Conservation (phyloP, 139 green algal genomes). For the Coccomyxa sp. region DNA sequence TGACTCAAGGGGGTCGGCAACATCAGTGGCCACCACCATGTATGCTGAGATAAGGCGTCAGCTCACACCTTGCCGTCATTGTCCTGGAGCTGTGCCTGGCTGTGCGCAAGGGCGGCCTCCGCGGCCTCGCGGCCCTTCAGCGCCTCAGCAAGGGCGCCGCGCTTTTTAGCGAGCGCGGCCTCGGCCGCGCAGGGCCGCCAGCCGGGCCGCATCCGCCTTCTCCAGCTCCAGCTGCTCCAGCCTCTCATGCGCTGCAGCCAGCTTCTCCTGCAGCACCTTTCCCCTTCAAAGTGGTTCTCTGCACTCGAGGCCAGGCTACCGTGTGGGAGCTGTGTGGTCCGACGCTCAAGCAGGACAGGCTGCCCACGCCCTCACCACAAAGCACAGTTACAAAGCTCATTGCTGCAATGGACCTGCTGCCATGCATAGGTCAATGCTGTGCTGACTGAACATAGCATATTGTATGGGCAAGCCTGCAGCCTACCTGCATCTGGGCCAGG, state of each 20-base stretch:
- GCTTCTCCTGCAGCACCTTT: slow-evolving; percentile 1
- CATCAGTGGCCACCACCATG: too few species aligned
- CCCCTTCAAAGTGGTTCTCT: too few species aligned
- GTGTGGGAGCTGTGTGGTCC: too few species aligned
- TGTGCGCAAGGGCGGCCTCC: background rate
- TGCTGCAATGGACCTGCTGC: too few species aligned
- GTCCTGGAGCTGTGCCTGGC: background rate
- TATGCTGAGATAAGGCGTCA: background rate
- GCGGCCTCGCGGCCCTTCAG: too few species aligned
- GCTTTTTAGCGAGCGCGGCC: background rate
- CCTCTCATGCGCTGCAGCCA: background rate
- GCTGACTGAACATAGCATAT: too few species aligned
- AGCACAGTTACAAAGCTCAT: too few species aligned
- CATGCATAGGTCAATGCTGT: too few species aligned
- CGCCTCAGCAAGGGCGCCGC: background rate
- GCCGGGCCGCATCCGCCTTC: background rate
- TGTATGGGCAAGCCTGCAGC: background rate
- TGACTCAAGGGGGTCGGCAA: too few species aligned
- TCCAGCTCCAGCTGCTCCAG: background rate
- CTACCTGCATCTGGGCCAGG: background rate
- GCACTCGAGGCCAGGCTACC: too few species aligned
- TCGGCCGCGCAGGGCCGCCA: background rate
- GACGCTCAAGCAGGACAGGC: too few species aligned
- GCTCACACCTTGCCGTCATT: background rate
- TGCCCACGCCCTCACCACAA: too few species aligned